A percentile compares a stretch with the other conserved stretches of the same genome.
Evolutionary conservation across 2,329 filamentous ascomycete species (phyloP).

Genomic region (Orbilia ellipsospora): DNA sequence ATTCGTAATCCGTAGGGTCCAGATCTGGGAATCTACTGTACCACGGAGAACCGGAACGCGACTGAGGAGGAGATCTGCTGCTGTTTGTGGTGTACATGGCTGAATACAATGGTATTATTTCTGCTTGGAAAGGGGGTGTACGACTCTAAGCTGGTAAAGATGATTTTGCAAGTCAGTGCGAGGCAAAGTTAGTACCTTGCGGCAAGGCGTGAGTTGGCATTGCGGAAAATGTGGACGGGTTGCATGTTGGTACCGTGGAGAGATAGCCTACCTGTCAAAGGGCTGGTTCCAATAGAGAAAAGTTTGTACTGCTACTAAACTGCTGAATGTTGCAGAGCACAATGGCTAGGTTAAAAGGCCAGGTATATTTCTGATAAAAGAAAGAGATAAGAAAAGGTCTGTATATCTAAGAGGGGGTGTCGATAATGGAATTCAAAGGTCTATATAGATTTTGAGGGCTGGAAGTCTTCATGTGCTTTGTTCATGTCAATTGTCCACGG

Average conservation of each 20-base stretch:
- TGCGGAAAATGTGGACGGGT: constrained; percentile 1
- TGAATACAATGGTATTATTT: neutral
- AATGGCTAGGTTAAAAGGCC: too few species aligned
- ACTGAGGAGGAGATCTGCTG: constrained; percentile 38
- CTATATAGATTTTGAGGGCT: neutral
- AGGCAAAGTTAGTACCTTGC: constrained; percentile 17
- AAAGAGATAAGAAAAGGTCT: neutral
- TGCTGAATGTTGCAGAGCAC: neutral
- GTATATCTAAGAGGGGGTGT: too few species aligned
- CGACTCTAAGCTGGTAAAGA: constrained; percentile 4
- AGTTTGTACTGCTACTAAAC: constrained; percentile 5
- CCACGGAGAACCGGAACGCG: constrained; percentile 44
- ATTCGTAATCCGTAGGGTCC: constrained; percentile 23
- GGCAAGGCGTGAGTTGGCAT: constrained; percentile 29
- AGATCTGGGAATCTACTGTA: constrained; percentile 33
- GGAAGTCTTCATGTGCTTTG: neutral
- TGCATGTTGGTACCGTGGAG: constrained; percentile 7
- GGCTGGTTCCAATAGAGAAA: constrained; percentile 11
- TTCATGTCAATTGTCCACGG: neutral
- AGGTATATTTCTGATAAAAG: neutral
- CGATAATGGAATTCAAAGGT: neutral
- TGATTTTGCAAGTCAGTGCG: constrained; percentile 7
- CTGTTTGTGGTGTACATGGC: constrained; percentile 29
- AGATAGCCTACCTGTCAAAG: constrained; percentile 8
- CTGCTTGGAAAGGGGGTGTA: neutral